These are phyloP conservation scores for Fraxinus anomala DNA, from an alignment of 257 asterid genomes.

Conservation along the genomic window DNA sequence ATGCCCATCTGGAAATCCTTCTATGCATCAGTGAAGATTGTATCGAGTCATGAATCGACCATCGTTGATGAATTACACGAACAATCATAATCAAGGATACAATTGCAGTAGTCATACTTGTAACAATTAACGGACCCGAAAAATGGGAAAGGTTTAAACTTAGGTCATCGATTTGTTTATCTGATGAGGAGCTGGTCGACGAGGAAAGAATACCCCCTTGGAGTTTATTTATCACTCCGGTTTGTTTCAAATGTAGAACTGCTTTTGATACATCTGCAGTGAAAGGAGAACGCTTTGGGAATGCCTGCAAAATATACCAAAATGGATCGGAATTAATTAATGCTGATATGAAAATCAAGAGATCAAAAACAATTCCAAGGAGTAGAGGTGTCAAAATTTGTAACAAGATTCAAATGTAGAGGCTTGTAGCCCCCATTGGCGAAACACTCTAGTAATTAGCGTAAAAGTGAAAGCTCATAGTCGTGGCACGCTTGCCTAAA, in stretches of 20 bases:
- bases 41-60: neutral
- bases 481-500: too few species aligned
- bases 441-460: too few species aligned
- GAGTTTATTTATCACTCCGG: slow-evolving; percentile 42
- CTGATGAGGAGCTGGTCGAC: slow-evolving; percentile 39
- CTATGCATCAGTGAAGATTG: slow-evolving; percentile 10
- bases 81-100: slow-evolving; percentile 24
- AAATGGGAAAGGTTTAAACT: slow-evolving; percentile 44
- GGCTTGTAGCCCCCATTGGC: too few species aligned
- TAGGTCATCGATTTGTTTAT: slow-evolving; percentile 8
- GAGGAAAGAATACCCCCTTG: slow-evolving; percentile 37
- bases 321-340: neutral
- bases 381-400: neutral
- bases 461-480: too few species aligned
- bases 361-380: too few species aligned
- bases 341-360: neutral
- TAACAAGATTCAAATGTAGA: too few species aligned
- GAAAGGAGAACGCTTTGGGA: slow-evolving; percentile 53
- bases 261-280: slow-evolving; percentile 56
- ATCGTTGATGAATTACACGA: slow-evolving; percentile 20
- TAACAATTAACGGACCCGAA: slow-evolving; percentile 37
- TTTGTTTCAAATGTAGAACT: slow-evolving; percentile 48
- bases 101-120: slow-evolving; percentile 30
- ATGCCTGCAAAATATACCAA: slow-evolving; percentile 37
- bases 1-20: slow-evolving; percentile 23